phyloP scores from a whole-genome alignment of 2,329 filamentous ascomycete species.

The Dactylellina cionopaga region DNA sequence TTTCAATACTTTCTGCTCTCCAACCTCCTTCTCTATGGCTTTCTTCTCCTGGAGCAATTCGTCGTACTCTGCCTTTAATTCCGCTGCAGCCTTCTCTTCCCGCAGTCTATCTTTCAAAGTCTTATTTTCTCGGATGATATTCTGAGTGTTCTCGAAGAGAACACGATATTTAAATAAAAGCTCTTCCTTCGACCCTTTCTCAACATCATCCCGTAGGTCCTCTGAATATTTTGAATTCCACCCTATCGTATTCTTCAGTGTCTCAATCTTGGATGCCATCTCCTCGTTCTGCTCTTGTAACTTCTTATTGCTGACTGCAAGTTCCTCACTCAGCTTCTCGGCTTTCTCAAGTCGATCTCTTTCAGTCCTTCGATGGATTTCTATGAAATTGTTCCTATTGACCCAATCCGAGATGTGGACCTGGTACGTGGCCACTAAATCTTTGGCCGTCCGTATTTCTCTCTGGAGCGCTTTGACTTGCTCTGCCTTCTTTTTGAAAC shows the following conservation, averaged over 20 bases:
- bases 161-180: not conserved
- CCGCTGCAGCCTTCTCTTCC: not conserved
- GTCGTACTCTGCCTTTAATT: conserved; percentile 1
- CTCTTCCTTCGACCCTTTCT: not conserved
- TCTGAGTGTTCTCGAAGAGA: not conserved
- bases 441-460: conserved; percentile 10
- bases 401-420: conserved; percentile 11
- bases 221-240: not conserved
- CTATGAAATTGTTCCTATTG: conserved; percentile 9
- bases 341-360: not conserved
- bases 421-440: conserved; percentile 8
- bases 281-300: not conserved
- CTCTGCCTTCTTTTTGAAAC: not conserved
- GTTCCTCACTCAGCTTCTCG: not conserved
- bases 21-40: not conserved
- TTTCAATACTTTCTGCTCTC: not conserved
- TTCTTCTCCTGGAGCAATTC: conserved; percentile 5
- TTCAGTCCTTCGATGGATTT: not conserved
- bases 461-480: not conserved
- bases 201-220: not conserved
- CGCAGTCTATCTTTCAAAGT: not conserved
- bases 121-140: conserved; percentile 1
- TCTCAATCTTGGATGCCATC: not conserved
- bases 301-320: not conserved
- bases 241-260: not conserved